These are phyloP conservation scores for Primulina huaijiensis DNA, from an alignment of 257 asterid species.

Conservation along the genomic window DNA sequence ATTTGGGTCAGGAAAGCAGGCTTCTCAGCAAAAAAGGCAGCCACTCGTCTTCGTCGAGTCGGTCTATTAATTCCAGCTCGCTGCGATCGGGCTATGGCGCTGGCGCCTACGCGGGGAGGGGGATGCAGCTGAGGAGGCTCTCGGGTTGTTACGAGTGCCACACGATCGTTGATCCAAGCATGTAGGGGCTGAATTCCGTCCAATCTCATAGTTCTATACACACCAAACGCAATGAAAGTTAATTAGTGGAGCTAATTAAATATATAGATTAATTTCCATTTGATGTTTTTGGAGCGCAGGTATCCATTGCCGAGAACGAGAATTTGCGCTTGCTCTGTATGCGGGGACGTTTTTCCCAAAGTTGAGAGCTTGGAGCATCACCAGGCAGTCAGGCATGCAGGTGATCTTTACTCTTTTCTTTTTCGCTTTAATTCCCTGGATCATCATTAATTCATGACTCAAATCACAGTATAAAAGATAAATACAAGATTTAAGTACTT, in stretches of 20 bases:
- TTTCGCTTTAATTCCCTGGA: too few relatives aligned
- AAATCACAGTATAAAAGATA: too few relatives aligned
- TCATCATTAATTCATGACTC: too few relatives aligned
- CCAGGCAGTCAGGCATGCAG: conserved; percentile 89
- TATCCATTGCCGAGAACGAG: conserved; percentile 78
- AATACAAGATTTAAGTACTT: too few relatives aligned
- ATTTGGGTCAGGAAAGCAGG: conserved; percentile 53
- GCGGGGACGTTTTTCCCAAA: conserved; percentile 91
- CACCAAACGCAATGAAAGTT: too few relatives aligned
- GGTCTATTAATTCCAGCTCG: neutral
- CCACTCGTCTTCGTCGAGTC: conserved; percentile 27
- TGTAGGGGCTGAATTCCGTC: conserved; percentile 30
- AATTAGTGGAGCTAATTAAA: too few relatives aligned
- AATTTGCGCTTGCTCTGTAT: conserved; percentile 72
- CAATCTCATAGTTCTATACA: too few relatives aligned
- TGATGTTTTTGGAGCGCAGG: conserved; percentile 27
- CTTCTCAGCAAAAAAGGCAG: conserved; percentile 46
- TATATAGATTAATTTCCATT: too few relatives aligned
- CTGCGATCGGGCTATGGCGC: conserved; percentile 32
- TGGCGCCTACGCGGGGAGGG: conserved; percentile 38
- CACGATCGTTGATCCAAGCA: conserved; percentile 64
- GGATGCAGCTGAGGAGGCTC: conserved; percentile 77
- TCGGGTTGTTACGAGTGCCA: conserved; percentile 97
- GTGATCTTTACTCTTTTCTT: conserved; percentile 27
- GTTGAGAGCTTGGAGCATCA: conserved; percentile 88